Evolutionary conservation across 2,329 filamentous ascomycete genomes (phyloP).

Genomic region (Aspergillus quadrilineatus): DNA sequence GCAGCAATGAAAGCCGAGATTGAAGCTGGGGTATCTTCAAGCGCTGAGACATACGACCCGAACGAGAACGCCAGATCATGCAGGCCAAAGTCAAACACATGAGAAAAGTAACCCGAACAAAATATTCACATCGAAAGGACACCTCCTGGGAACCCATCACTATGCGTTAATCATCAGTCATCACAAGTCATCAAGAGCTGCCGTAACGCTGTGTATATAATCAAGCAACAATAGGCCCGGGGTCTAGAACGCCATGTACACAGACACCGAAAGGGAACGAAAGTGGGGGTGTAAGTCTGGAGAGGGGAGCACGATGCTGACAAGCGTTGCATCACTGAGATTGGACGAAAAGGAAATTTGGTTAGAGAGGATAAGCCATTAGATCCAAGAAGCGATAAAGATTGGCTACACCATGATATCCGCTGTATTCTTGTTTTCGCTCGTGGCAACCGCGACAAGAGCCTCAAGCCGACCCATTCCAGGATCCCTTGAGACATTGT

Average conservation of each 20-base stretch:
- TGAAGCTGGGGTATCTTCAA: conserved; percentile 37
- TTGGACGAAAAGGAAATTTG: conserved; percentile 3
- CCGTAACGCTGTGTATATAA: conserved; percentile 20
- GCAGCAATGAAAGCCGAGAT: conserved; percentile 22
- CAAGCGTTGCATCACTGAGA: neutral
- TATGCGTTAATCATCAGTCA: conserved; percentile 41
- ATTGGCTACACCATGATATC: conserved; percentile 32
- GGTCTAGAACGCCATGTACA: conserved; percentile 21
- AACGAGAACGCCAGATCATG: conserved; percentile 32
- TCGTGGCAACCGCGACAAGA: conserved; percentile 51
- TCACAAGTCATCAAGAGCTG: conserved; percentile 34
- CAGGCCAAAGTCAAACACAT: conserved; percentile 18
- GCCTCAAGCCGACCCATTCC: conserved; percentile 52
- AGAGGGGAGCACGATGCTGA: neutral
- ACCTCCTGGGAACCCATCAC: conserved; percentile 22
- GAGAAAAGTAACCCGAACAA: conserved; percentile 19
- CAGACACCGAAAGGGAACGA: conserved; percentile 14
- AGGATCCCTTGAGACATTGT: conserved; percentile 30
- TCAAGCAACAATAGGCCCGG: conserved; percentile 18
- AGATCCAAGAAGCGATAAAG: neutral
- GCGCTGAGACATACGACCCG: conserved; percentile 31
- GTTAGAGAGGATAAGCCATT: neutral
- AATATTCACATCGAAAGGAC: conserved; percentile 21
- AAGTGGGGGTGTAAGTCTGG: neutral
- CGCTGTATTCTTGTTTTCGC: conserved; percentile 42